Evolutionary conservation across 805 yeast species (phyloP), one percentile per base, ranked within the genome.

Genomic region (Myxozyma mucilagina): DNA sequence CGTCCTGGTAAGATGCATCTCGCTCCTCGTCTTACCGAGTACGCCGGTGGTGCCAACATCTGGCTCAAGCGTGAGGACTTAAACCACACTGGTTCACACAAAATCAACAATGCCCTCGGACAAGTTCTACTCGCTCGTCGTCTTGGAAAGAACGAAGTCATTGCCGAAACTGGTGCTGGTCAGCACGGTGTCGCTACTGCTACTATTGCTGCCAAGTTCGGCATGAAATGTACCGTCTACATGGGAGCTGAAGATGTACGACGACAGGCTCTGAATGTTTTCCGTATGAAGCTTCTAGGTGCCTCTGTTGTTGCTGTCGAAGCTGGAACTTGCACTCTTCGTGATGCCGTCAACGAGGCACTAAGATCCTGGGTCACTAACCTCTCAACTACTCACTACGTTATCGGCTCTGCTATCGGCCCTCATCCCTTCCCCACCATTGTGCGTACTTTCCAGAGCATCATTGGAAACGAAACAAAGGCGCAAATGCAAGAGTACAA

Each of bases 161-260:
- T 79, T 63, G 82, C 82, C 51, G 82, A 79, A 67, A 79, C 82
- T 24, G 82, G 82, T 56, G 82, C 82, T 18, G 82, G 82, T 18
- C 82, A 79, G 73, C 82, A 79, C 68, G 82, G 82, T 57, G 82
- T 79, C 32, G 82, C 82, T 34, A 78, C 82, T 29, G 82, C 82
- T n/a, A 79, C 82, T 29, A 79, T 75, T 3, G 79, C 80, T 31
- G 82, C 82, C 47, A 79, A 78, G 66, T 78, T 94, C 69, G 99
- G 99, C 55, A 75, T 94, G 76, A 84, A 88, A 73, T 94, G 99
- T 80, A 90, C 90, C 14, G 96, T 94, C 39, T 93, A 84, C 72
- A 94, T 94, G 99, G 99, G 99, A 65, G 98, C 98, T 48, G 99
- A 94, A 78, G 99, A 94, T 78, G 97, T 90, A 47, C 87, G 97